Evolutionary conservation across 1,139 yeast species (phyloP), one percentile per base, ranked within the genome.

Genomic region (Taiozyma onychis): DNA sequence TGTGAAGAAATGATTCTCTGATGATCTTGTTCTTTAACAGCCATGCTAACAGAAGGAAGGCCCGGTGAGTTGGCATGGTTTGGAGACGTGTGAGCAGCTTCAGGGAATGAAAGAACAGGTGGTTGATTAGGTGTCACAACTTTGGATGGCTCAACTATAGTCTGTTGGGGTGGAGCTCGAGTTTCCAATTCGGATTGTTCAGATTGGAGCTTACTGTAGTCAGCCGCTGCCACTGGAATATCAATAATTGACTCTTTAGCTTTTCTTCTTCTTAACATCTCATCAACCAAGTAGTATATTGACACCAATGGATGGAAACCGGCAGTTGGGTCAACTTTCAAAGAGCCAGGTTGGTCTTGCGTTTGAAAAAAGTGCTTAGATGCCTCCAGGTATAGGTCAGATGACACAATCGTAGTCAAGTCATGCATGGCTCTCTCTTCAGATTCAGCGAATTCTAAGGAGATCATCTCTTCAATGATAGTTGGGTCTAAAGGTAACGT

Each of bases 261-360:
- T 71, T 74, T 71, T 74, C 87, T 79, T 52, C 95, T 78, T 60
- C 80, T 81, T 54, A 75, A 65, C 90, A 85, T 85, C 68, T 93
- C 99, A 50, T 80, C 82, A 24, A 91, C 96, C 59, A 95, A 75
- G 64, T 80, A 86, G 66, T 95, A 95, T 39, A 93, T 85, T 3
- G 97, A 88, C 13, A 93, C 70, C 56, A 91, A 73, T 0, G 99
- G 98, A 67, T 90, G 96, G 67, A 79, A 93, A 1, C 95, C 95
- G 50, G 80, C 77, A 1, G 96, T 88, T n/a, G 97, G 97, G 58
- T 70, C 73, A 48, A 69, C 67, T 35, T 48, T 51, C 35, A 53
- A 48, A 2, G 55, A 43, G 4, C 51, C 54, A n/a, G 49, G 41
- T 37, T 54, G 45, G 43, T 54, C 56, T 35, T 74, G 74, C 57